These are phyloP conservation scores for Leishmania arabica DNA, from an alignment of 208 protist genomes.

Conservation along the genomic window DNA sequence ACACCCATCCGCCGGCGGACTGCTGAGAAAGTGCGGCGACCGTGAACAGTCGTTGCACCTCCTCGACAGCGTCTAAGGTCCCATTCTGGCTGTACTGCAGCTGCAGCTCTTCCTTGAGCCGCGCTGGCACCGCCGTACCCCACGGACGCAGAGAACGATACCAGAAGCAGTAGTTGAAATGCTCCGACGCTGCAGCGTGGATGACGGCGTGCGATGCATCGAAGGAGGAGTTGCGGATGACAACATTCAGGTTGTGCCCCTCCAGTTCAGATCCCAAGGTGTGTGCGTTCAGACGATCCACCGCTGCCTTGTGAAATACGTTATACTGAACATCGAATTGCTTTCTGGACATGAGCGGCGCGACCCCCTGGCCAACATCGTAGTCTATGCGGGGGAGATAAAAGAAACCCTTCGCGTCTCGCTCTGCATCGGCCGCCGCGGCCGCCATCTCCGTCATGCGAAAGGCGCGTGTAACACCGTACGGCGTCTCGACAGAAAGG, in stretches of 20 bases:
- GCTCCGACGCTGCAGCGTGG: conserved; percentile 76
- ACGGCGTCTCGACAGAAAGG: conserved; percentile 11
- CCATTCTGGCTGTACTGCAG: conserved; percentile 75
- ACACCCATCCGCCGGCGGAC: conserved; percentile 75
- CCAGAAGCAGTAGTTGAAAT: conserved; percentile 93
- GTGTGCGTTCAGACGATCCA: conserved; percentile 72
- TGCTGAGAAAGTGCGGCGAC: conserved; percentile 68
- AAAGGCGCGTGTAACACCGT: conserved; percentile 59
- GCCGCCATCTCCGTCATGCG: conserved; percentile 63
- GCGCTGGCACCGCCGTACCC: conserved; percentile 65
- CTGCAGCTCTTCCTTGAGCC: conserved; percentile 70
- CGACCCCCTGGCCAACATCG: conserved; percentile 52
- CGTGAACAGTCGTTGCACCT: conserved; percentile 56
- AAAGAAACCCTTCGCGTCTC: conserved; percentile 70
- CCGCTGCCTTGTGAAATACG: conserved; percentile 80
- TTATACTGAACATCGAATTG: conserved; percentile 85
- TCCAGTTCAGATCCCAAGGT: conserved; percentile 79
- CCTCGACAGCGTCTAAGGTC: conserved; percentile 59
- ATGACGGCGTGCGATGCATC: conserved; percentile 73
- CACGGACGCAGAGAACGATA: conserved; percentile 86
- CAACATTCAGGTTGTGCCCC: conserved; percentile 81
- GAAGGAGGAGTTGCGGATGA: conserved; percentile 80
- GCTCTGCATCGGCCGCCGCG: conserved; percentile 37
- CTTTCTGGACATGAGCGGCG: conserved; percentile 59
- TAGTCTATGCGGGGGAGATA: conserved; percentile 72